A percentile compares a stretch with the other conserved stretches of the same genome.
phyloP scores from a whole-genome alignment of 768 basidiomycete species.

The Neoboletus subvelutipes region DNA sequence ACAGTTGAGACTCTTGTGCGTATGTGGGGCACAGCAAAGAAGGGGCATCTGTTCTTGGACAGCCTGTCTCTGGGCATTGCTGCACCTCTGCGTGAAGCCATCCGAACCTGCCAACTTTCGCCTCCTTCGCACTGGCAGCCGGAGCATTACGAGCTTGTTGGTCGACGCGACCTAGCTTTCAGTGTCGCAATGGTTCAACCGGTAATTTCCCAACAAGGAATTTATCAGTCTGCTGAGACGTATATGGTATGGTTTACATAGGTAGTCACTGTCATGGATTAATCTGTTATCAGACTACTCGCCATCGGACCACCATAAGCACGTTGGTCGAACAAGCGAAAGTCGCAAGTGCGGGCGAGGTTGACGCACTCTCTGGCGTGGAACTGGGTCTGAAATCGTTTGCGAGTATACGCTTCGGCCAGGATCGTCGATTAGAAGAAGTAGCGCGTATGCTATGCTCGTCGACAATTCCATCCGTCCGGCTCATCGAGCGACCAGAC shows the following conservation, averaged over 20 bases:
- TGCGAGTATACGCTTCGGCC: conserved; percentile 82
- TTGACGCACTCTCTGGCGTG: conserved; percentile 63
- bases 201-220: conserved; percentile 27
- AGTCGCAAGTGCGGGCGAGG: conserved; percentile 50
- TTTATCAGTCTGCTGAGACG: conserved; percentile 32
- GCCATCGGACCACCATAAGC: conserved; percentile 50
- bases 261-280: conserved; percentile 1
- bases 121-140: conserved; percentile 74
- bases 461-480: conserved; percentile 65
- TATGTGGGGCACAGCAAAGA: conserved; percentile 35
- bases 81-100: conserved; percentile 79
- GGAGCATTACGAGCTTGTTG: conserved; percentile 35
- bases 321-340: conserved; percentile 52
- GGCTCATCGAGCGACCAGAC: conserved; percentile 64
- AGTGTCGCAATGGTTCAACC: conserved; percentile 34
- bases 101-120: conserved; percentile 77
- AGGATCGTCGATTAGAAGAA: conserved; percentile 88
- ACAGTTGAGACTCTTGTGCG: conserved; percentile 58
- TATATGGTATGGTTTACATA: conserved; percentile 26
- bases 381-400: conserved; percentile 73
- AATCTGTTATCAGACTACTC: conserved; percentile 43
- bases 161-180: conserved; percentile 32
- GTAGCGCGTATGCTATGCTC: conserved; percentile 90
- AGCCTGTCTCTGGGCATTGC: conserved; percentile 67
- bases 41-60: conserved; percentile 50